Evolutionary conservation across 2,329 filamentous ascomycete genomes (phyloP).

Genomic region (Onygena corvina): DNA sequence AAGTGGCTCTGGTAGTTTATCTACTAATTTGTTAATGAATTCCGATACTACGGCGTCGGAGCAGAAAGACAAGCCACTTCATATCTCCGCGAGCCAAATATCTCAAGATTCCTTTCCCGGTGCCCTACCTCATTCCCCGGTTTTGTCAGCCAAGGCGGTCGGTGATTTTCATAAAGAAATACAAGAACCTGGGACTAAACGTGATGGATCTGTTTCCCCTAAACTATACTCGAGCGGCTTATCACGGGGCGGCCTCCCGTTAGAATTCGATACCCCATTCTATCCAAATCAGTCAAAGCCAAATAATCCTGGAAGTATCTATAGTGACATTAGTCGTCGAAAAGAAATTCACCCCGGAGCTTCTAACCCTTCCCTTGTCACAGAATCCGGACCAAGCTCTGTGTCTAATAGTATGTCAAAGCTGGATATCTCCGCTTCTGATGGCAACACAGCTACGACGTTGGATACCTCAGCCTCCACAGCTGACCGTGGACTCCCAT

Average conservation of each 20-base stretch:
- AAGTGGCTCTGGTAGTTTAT: slow-evolving; percentile 24
- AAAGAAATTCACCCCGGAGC: slow-evolving; percentile 28
- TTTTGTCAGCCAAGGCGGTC: slow-evolving; percentile 20
- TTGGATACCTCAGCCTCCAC: slow-evolving; percentile 22
- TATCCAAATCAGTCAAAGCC: slow-evolving; percentile 17
- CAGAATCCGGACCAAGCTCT: slow-evolving; percentile 22
- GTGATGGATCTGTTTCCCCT: not conserved
- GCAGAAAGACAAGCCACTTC: slow-evolving; percentile 23
- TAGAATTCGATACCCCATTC: slow-evolving; percentile 22
- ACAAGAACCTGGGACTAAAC: not conserved
- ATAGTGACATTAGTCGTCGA: slow-evolving; percentile 16
- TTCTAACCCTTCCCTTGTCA: slow-evolving; percentile 23
- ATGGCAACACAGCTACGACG: slow-evolving; percentile 22
- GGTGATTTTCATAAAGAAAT: not conserved
- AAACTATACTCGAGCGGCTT: slow-evolving; percentile 1
- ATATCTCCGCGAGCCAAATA: slow-evolving; percentile 22
- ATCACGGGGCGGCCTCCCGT: slow-evolving; percentile 22
- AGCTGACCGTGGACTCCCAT: slow-evolving; percentile 22
- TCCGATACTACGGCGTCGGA: slow-evolving; percentile 22
- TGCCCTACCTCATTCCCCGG: slow-evolving; percentile 25
- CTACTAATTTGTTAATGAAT: slow-evolving; percentile 23
- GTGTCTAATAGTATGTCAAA: slow-evolving; percentile 24
- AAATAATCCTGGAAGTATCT: slow-evolving; percentile 21
- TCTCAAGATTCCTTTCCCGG: slow-evolving; percentile 23
- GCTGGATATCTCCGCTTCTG: slow-evolving; percentile 20